Evolutionary conservation across 441 rosid species (phyloP), one percentile per base, ranked within the genome.

Genomic region (Breynia disticha): DNA sequence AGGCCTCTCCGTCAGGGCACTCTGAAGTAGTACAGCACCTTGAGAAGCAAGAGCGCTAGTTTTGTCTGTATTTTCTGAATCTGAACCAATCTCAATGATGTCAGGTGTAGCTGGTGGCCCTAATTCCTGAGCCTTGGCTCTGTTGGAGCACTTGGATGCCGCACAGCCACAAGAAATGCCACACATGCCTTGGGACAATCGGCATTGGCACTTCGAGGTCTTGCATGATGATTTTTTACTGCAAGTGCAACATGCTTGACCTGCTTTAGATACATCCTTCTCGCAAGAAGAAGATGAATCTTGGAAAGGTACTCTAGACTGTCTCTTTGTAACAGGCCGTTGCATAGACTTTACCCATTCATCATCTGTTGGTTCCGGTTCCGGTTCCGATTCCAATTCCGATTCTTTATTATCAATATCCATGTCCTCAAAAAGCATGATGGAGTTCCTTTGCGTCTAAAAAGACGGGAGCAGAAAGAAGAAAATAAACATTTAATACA

Each of bases 181-280:
- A 42, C 99, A 93, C 35, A 54, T 16, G n/a, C 83, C 93, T 47
- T 77, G 76, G 10, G 73, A 63, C 14, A 72, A 75, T 53, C 85
- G 79, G 60, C 99, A 93, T 14, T 83, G 84, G 59, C 99, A 93
- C 69, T 84, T 93, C 22, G 48, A 56, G 19, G 95, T 88, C 72
- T 86, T 93, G 80, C 98, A 93, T 1, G 52, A 70, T 7, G 98
- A 86, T 50, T 19, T 35, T 61, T 46, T 84, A 56, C 79, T 73
- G 49, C 98, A 93, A 0, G 85, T 72, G 69, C 97, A 86, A 59
- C 98, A 84, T 19, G 48, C 41, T 56, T 62, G 69, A 14, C 74
- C 47, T 5, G 28, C 61, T 13, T 11, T 65, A 15, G 21, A 57
- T 8, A 1, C 6, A 12, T 17, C 39, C 39, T 54, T 79, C 54